A percentile compares a stretch with the other conserved stretches of the same genome.
phyloP scores from a whole-genome alignment of 257 asterid species.

The Jacaranda copaia region DNA sequence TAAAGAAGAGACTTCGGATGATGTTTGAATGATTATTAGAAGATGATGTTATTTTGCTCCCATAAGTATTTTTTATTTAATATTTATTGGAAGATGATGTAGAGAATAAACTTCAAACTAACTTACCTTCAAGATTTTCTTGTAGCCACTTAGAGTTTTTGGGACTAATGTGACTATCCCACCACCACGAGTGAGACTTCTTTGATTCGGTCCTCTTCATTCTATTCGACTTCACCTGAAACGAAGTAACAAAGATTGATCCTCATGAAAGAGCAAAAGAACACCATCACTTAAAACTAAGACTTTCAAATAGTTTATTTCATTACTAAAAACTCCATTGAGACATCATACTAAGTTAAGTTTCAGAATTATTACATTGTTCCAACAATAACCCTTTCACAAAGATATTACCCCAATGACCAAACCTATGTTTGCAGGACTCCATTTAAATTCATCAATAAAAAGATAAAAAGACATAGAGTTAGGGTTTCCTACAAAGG shows the following conservation, averaged over 20 bases:
- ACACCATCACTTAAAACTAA: neutral
- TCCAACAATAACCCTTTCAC: neutral
- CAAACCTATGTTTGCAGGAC: neutral
- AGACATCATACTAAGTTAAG: neutral
- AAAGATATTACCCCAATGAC: slow-evolving; percentile 8
- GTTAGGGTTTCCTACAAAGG: slow-evolving; percentile 41
- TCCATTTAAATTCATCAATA: neutral
- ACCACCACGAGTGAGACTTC: slow-evolving; percentile 91
- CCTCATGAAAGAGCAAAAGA: slow-evolving; percentile 1
- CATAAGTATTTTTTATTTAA: too few relatives aligned
- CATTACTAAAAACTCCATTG: neutral
- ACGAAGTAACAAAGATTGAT: neutral
- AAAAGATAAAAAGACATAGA: slow-evolving; percentile 14
- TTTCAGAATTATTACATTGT: neutral
- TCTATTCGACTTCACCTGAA: slow-evolving; percentile 59
- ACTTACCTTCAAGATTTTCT: slow-evolving; percentile 81
- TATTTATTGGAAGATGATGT: too few relatives aligned
- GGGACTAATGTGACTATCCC: slow-evolving; percentile 93
- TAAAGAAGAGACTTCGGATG: too few relatives aligned
- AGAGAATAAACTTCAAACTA: neutral
- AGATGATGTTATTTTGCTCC: too few relatives aligned
- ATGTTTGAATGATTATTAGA: too few relatives aligned
- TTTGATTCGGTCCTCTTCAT: slow-evolving; percentile 63
- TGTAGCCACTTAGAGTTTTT: slow-evolving; percentile 88
- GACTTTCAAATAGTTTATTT: neutral